A percentile compares a stretch with the other conserved stretches of the same genome.
phyloP scores from a whole-genome alignment of 129 eudicot species.

The Centrapalus pauciflorus region DNA sequence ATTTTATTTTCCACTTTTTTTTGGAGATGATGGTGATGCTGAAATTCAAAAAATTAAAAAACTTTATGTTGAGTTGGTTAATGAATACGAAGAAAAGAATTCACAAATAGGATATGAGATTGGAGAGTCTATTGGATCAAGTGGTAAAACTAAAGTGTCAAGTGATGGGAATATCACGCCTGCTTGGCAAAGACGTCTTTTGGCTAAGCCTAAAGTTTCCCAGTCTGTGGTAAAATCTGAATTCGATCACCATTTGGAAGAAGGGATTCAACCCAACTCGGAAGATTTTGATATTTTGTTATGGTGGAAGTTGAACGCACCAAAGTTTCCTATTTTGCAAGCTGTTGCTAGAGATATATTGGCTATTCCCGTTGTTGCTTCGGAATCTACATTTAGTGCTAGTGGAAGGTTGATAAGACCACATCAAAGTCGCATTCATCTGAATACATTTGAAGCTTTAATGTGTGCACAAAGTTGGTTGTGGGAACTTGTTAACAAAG shows the following conservation, averaged over 20 bases:
- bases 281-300: constrained; percentile 6
- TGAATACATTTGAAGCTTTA: background rate
- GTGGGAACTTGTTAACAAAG: too few species aligned
- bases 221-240: background rate
- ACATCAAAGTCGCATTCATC: background rate
- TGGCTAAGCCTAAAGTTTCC: too few species aligned
- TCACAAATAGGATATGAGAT: background rate
- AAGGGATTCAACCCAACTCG: background rate
- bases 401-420: constrained; percentile 14
- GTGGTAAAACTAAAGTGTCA: background rate
- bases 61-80: background rate
- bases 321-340: background rate
- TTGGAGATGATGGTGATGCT: background rate
- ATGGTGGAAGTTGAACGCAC: constrained; percentile 13
- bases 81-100: background rate
- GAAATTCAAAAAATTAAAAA: background rate
- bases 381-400: background rate
- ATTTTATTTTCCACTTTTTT: background rate
- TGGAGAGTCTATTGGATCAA: background rate
- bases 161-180: background rate
- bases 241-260: background rate
- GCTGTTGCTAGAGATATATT: constrained; percentile 1
- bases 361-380: constrained; percentile 10
- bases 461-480: constrained; percentile 10
- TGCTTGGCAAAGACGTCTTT: too few species aligned